Evolutionary conservation across 257 asterid species (phyloP).

Genomic region (Catharanthus roseus): DNA sequence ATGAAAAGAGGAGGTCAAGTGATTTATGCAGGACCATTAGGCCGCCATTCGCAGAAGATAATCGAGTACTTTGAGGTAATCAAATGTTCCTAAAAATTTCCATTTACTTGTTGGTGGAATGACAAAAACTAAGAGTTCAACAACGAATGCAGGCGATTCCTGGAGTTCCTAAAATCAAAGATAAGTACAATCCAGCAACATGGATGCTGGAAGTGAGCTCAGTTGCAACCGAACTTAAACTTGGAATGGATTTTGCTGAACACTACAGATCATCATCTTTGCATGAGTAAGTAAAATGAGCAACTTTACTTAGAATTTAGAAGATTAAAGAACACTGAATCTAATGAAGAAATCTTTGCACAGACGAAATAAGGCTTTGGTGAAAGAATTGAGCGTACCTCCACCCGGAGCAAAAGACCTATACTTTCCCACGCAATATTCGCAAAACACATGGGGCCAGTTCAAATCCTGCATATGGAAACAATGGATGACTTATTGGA

Average conservation of each 20-base stretch:
- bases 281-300: constrained; percentile 37
- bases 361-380: constrained; percentile 63
- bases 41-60: constrained; percentile 40
- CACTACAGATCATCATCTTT: constrained; percentile 51
- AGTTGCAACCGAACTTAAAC: constrained; percentile 46
- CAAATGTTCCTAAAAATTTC: background rate
- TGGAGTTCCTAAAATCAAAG: constrained; percentile 62
- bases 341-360: background rate
- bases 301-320: background rate
- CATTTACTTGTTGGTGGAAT: background rate
- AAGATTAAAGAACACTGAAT: too few relatives aligned
- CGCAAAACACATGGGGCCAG: constrained; percentile 56
- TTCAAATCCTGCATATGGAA: constrained; percentile 69
- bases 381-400: constrained; percentile 52
- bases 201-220: constrained; percentile 95
- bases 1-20: constrained; percentile 65
- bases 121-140: background rate
- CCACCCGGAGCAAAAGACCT: constrained; percentile 57
- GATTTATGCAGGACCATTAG: constrained; percentile 59
- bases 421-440: constrained; percentile 51
- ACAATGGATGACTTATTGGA: constrained; percentile 85
- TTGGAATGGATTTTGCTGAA: constrained; percentile 62
- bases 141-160: constrained; percentile 43
- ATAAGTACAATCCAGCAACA: constrained; percentile 75
- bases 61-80: constrained; percentile 54